A percentile compares a stretch with the other conserved stretches of the same genome.
Evolutionary conservation across 345 rosid species (phyloP).

Genomic region (Pseudoturritis turrita): DNA sequence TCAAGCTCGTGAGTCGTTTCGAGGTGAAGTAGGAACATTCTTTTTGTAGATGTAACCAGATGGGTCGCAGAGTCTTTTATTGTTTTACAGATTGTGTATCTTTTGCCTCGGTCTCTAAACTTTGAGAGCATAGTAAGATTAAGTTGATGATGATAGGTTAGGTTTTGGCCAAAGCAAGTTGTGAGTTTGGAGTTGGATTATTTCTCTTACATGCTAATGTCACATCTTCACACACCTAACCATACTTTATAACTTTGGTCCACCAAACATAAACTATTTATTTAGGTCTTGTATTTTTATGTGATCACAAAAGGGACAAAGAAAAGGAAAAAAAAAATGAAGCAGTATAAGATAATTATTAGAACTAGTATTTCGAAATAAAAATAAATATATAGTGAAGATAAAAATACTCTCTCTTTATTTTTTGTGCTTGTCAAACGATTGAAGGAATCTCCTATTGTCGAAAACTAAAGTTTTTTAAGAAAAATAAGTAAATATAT

Average conservation of each 20-base stretch:
- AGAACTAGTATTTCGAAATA: not conserved
- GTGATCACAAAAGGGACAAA: not conserved
- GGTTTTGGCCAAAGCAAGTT: constrained; percentile 13
- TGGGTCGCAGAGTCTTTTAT: not conserved
- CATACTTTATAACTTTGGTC: not conserved
- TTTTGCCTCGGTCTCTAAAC: not conserved
- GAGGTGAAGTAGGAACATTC: not conserved
- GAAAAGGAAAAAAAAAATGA: not conserved
- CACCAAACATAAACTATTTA: constrained; percentile 8
- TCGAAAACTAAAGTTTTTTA: not conserved
- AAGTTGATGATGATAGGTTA: not conserved
- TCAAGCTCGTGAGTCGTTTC: constrained; percentile 5
- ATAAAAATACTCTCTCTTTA: not conserved
- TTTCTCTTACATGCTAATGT: not conserved
- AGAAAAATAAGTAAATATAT: not conserved
- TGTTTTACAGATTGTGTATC: not conserved
- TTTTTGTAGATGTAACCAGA: constrained; percentile 16
- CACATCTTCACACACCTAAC: constrained; percentile 26
- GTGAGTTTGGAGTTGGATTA: constrained; percentile 3
- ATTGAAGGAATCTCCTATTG: not conserved
- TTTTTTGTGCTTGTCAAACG: not conserved
- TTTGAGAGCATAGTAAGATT: constrained; percentile 4
- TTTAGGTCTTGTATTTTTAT: not conserved
- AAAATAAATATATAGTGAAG: not conserved
- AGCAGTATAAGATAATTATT: not conserved